Conservation (phyloP, 2,329 filamentous ascomycete species). For the Cadophora malorum region DNA sequence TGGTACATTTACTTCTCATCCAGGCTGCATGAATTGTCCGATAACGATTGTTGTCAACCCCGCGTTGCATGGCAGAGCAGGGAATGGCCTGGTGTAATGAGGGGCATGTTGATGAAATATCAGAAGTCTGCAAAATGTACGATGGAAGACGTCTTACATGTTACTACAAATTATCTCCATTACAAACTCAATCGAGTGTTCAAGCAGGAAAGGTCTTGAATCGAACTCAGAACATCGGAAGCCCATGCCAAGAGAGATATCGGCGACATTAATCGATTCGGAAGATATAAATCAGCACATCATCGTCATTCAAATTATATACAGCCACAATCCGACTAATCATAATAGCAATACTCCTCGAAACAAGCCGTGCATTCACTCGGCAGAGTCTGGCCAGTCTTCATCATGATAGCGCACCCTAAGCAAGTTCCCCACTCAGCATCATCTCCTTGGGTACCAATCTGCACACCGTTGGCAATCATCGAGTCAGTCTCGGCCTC, state of each 20-base stretch:
- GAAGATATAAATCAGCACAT: neutral
- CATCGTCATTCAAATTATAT: neutral
- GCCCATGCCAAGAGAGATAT: too few species aligned
- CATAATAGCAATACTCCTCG: constrained; percentile 48
- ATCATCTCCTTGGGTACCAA: constrained; percentile 47
- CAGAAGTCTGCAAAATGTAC: too few species aligned
- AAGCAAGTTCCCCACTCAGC: constrained; percentile 49
- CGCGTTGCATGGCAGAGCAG: neutral
- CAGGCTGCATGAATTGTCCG: neutral
- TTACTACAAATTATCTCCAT: too few species aligned
- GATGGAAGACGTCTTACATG: too few species aligned
- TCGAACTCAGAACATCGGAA: too few species aligned
- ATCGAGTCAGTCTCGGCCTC: constrained; percentile 47
- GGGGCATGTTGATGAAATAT: neutral
- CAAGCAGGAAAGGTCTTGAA: too few species aligned
- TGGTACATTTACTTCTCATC: neutral
- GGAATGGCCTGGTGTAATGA: neutral
- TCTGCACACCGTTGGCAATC: constrained; percentile 49
- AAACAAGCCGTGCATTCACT: constrained; percentile 49
- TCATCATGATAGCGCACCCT: constrained; percentile 50
- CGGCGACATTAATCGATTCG: neutral
- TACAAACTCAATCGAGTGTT: too few species aligned
- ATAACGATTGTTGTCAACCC: neutral
- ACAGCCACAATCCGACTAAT: neutral
- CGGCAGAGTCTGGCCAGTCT: constrained; percentile 45